Evolutionary conservation across 305 asterid genomes (phyloP).

Genomic region (Lippia alba): DNA sequence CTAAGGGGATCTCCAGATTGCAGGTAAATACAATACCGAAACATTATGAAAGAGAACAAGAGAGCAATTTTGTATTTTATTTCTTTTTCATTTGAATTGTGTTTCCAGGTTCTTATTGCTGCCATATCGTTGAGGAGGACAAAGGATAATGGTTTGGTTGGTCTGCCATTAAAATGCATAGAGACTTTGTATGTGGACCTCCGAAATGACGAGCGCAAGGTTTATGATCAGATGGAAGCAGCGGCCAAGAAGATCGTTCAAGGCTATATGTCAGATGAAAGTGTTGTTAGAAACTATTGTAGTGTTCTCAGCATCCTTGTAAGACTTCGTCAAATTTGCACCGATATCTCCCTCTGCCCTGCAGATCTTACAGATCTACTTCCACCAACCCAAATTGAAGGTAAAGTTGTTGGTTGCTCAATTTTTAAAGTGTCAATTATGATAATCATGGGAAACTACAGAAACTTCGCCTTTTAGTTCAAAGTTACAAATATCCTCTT

Average conservation of each 20-base stretch:
- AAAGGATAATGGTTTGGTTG: conserved; percentile 70
- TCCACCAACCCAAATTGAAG: conserved; percentile 76
- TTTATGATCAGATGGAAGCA: conserved; percentile 88
- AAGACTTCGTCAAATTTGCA: conserved; percentile 91
- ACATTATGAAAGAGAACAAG: not conserved
- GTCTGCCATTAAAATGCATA: conserved; percentile 75
- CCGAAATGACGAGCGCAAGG: conserved; percentile 73
- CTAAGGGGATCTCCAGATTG: conserved; percentile 76
- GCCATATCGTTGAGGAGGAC: conserved; percentile 90
- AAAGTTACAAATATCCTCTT: too few species aligned
- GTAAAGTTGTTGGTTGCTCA: conserved; percentile 38
- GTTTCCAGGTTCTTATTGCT: conserved; percentile 78
- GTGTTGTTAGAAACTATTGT: conserved; percentile 54
- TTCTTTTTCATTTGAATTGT: conserved; percentile 15
- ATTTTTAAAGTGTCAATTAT: too few species aligned
- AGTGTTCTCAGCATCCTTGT: conserved; percentile 81
- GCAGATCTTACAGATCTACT: conserved; percentile 63
- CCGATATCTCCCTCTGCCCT: conserved; percentile 78
- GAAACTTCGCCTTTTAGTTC: too few species aligned
- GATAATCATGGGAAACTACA: too few species aligned
- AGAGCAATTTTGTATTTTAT: not conserved
- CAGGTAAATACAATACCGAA: conserved; percentile 58
- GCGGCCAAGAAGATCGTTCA: conserved; percentile 68
- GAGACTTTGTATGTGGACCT: conserved; percentile 75
- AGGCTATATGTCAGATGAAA: conserved; percentile 55